Evolutionary conservation across 257 asterid species (phyloP), one percentile per base, ranked within the genome.

Genomic region (Solanum pennellii): DNA sequence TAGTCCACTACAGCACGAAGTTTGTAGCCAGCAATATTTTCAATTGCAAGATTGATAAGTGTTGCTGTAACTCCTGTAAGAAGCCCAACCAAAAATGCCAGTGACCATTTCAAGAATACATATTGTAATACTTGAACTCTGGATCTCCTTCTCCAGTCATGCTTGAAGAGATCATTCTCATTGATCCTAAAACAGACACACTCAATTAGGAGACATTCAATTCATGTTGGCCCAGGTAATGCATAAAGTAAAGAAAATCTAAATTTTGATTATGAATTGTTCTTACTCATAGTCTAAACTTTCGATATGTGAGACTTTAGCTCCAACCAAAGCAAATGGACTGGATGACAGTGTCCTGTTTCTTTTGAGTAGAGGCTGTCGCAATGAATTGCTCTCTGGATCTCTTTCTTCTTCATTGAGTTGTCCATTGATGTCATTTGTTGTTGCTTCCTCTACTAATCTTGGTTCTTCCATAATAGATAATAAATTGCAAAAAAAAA

Each of bases 91-190:
- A 96, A 94, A 89, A 94, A 96, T 10, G 98, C 99, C 86, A 95
- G 89, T 88, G 91, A 83, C 99, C 99, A 96, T 90, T 96, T 96
- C 86, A 89, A 89, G 92, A 93, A 93, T 35, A 94, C 65, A 88
- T 96, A 94, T 92, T 95, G 99, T 92, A 96, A 66, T 25, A 95
- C 95, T 90, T 94, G 95, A 11, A 88, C 90, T 88, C 88, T 92
- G 82, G 98, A 94, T 94, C 98, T 91, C 92, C 98, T 93, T 91
- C 98, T 94, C 99, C 99, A 95, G 88, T 95, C 99, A 87, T 96
- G 99, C 95, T 96, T 96, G 94, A 96, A 96, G 82, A 95, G 94
- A 92, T 96, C 98, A 87, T 96, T 96, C 88, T 96, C 99, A 33
- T 96, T 95, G 90, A 96, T 95, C 97, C 98, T 96, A 82, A 59